Base-by-base conservation (phyloP, 371 early-diverging fungal species). In the Mortierella sp. region DNA sequence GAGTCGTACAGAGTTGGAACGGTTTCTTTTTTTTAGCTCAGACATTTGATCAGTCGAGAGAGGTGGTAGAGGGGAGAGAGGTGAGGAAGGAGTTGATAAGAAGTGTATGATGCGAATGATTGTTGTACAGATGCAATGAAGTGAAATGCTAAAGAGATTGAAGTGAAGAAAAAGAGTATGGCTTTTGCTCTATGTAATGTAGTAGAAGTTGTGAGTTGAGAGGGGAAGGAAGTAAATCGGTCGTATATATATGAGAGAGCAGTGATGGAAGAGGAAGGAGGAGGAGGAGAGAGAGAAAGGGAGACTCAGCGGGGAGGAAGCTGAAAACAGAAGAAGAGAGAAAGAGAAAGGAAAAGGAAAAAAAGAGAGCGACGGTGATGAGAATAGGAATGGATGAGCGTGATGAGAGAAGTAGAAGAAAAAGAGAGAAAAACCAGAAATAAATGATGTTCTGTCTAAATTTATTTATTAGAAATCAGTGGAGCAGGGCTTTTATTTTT, bases 11-110 rank as follows among this genome's bases (percentile, higher is more conserved):
- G 81, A 80, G 68, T 56, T 75, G 23, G 81, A 80, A 34, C 81
- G 75, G 37, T 53, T 64, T 59, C 81, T 66, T 60, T 80, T 80
- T 60, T 75, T 80, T 34, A 80, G 58, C 26, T 80, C 75, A 19
- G 81, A 75, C 75, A 71, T 71, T 28, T 51, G 51, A 51, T 51
- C 51, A 13, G 28, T 26, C 26, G 31, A 34, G 28, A 19, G 47
- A 13, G 53, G 57, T 42, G 34, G 1, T 12, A 47, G 32, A 34
- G 35, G 29, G 53, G 53, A 32, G 7, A 22, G 43, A 13, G 2
- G 12, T 32, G 49, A 17, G 34, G 34, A 61, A 35, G 51, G 5
- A 5, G 22, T 17, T 1, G 19, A 17, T 13, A 43, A 19, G 45
- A 43, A 51, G 28, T 51, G 19, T 4, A 47, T 47, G 47, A 47